These are phyloP conservation scores for Yarrowia phangngaensis DNA, from an alignment of 805 yeast species.

Conservation along the genomic window DNA sequence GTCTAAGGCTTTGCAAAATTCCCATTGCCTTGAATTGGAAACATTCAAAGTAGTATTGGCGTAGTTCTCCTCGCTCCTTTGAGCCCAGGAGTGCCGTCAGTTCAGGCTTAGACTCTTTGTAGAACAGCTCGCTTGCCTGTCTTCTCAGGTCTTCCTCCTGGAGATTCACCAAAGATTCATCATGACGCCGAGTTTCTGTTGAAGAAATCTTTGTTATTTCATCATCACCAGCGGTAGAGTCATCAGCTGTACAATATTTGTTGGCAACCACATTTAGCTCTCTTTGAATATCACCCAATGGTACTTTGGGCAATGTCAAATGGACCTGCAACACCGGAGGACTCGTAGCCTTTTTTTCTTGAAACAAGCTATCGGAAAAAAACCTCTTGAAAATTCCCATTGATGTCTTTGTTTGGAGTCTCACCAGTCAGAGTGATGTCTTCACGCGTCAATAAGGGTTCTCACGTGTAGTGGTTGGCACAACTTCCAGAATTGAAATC, in stretches of 20 bases:
- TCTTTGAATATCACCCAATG: constrained; percentile 12
- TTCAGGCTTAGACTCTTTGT: constrained; percentile 13
- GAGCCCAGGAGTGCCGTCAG: constrained; percentile 18
- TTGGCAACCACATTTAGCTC: constrained; percentile 19
- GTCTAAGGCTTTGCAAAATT: constrained; percentile 54
- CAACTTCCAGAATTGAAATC: no score
- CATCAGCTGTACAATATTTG: constrained; percentile 12
- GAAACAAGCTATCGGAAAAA: constrained; percentile 16
- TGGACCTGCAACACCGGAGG: constrained; percentile 13
- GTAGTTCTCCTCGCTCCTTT: constrained; percentile 28
- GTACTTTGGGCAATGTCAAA: constrained; percentile 10
- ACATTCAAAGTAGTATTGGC: constrained; percentile 36
- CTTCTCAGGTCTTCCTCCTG: constrained; percentile 13
- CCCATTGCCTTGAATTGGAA: constrained; percentile 48
- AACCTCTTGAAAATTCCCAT: constrained; percentile 20
- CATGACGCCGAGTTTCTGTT: constrained; percentile 2
- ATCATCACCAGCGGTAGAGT: neutral
- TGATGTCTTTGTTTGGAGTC: no score
- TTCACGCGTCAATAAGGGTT: no score
- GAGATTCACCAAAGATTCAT: constrained; percentile 6
- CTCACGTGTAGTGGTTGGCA: no score
- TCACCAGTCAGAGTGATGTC: no score
- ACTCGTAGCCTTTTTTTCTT: constrained; percentile 8
- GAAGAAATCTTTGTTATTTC: neutral
- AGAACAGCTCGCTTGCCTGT: constrained; percentile 15